Evolutionary conservation across 768 basidiomycete species (phyloP), one percentile per base, ranked within the genome.

Genomic region (Mycena rosella): DNA sequence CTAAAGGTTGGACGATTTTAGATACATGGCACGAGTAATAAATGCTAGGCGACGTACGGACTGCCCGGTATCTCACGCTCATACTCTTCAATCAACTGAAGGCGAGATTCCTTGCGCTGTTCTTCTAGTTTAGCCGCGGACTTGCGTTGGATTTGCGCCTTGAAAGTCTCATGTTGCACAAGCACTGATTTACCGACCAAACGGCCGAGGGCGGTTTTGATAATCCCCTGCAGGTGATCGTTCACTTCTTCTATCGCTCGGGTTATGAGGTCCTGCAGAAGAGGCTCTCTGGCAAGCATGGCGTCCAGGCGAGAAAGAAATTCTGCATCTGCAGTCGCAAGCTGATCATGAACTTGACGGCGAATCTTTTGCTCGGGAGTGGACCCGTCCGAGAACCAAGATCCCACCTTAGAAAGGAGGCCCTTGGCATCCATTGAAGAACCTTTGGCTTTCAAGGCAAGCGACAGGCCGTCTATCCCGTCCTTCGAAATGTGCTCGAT

Each of bases 281-380:
- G 67, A 29, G 73, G 69, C 55, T 74, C 73, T 20, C 20, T 29
- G 9, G 51, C 26, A 14, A 59, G 30, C 45, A 64, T 65, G 1
- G 62, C 73, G 24, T 69, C 55, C 0, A 74, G 63, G n/a, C 32
- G 9, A 3, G 62, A 53, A 4, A 72, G 59, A 24, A 74, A 71
- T 3, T 63, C 26, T 5, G 47, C 18, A 47, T 74, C 69, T 20
- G 63, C 26, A 3, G 44, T 15, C 17, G 56, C n/a, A 27, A 61
- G 9, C 24, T 18, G 60, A 0, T 49, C 40, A 9, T 62, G 65
- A 18, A 70, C 36, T n/a, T 47, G 8, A 2, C 36, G 47, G 8
- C 63, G 61, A 47, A 71, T 61, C 38, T 44, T 51, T 26, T 55
- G 49, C 30, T 70, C 61, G 15, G 44, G 17, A 22, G 11, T 49